Base-by-base conservation (phyloP, 2,329 filamentous ascomycete genomes). In the Plectosphaerella sp. region DNA sequence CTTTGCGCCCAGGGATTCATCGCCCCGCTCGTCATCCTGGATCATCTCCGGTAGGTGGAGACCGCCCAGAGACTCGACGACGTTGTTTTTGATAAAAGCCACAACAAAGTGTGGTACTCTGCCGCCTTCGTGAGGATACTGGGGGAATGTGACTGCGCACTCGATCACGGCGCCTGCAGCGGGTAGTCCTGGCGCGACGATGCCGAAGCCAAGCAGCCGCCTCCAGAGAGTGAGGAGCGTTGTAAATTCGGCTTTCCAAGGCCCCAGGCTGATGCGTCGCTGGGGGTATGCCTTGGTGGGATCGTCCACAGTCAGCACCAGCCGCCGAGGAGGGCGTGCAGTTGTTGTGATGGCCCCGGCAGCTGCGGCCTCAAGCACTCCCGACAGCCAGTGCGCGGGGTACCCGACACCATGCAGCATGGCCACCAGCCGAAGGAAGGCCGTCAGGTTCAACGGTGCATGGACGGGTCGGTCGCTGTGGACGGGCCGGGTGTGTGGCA, bases 341-440 rank as follows among this genome's bases (percentile, higher is more conserved):
- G 56, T 53, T 1, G 60, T 63, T 7, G 48, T 53, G 16, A 65
- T 56, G 4, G 33, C 43, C 6, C 59, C 58, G 2, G 45, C 47
- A 45, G 54, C 59, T 5, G 62, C 49, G 14, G 51, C 45, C 8
- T 49, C 36, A 2, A 63, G 47, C 3, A 62, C 50, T 1, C 53
- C 52, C 1, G 59, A 59, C 8, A 65, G 50, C 62, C 62, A 66
- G 47, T 65, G 62, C 20, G 60, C 56, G 2, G 63, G 62, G 45
- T 64, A 65, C 14, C 63, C 61, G 10, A 57, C 53, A 11, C 58
- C 57, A 12, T 52, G 49, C 51, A 64, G 51, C 18, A 56, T 56
- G 2, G 20, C 33, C 1, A 62, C 45, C 14, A 65, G 50, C 16
- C 56, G 52, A 8, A 65, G 33, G 18, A 64, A 51, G 3, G 53